Evolutionary conservation across 164 flowering plant species (phyloP).

Genomic region (Amborella trichopoda): DNA sequence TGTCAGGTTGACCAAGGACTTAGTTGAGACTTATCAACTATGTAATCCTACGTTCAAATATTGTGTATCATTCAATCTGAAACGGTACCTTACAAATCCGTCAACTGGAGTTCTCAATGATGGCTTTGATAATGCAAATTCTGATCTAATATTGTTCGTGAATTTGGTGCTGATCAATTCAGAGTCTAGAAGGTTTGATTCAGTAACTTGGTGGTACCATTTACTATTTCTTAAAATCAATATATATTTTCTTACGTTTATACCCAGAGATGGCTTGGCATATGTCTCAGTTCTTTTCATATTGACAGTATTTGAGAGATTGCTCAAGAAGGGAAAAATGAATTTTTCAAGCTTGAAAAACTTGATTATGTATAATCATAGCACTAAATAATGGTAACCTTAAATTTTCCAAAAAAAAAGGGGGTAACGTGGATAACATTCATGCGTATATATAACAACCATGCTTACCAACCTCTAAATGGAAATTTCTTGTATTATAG

Average conservation of each 20-base stretch:
- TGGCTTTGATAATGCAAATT: constrained; percentile 90
- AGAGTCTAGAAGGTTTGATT: constrained; percentile 50
- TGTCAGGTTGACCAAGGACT: constrained; percentile 70
- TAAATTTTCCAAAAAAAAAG: no score
- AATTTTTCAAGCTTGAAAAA: no score
- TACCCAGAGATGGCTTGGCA: not conserved
- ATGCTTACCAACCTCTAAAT: no score
- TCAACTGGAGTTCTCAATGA: constrained; percentile 82
- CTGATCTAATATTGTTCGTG: constrained; percentile 77
- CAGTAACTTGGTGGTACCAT: constrained; percentile 7
- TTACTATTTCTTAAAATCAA: no score
- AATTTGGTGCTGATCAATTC: constrained; percentile 55
- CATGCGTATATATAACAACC: no score
- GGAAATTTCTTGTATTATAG: no score
- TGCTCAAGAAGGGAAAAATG: not conserved
- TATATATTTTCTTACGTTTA: no score
- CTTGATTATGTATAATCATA: no score
- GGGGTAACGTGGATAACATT: no score
- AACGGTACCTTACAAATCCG: constrained; percentile 84
- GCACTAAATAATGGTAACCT: no score
- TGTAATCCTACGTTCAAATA: constrained; percentile 85
- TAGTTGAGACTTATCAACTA: constrained; percentile 68
- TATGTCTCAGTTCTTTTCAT: not conserved
- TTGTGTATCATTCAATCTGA: constrained; percentile 68
- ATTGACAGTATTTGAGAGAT: not conserved